Base-by-base conservation (phyloP, 2,329 filamentous ascomycete species). In the Pseudocercospora macadamiae region DNA sequence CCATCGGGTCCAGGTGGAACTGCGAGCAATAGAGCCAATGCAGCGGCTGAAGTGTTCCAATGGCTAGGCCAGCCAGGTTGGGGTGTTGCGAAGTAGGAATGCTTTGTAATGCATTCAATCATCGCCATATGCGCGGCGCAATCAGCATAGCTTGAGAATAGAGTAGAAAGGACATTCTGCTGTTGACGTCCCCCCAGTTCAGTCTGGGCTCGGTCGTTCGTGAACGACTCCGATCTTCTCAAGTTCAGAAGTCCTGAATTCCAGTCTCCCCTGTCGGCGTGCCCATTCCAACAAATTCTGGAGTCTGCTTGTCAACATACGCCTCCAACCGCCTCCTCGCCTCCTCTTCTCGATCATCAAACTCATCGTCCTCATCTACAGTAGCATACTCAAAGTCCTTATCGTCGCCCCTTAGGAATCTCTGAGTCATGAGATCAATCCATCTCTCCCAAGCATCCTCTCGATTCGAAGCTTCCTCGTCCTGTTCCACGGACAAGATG, bases 251-350 rank as follows among this genome's bases (percentile, higher is more conserved):
- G 62, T 82, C 79, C 55, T 80, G 78, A 49, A 81, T 72, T 9
- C 79, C 79, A 25, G 79, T 82, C 69, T 82, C 77, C 1, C 79
- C 79, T 7, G 61, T 72, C 18, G 68, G 66, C 71, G 63, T 48
- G 64, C 70, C 70, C 65, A 77, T 68, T 18, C 67, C 54, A 57
- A 34, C n/a, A 66, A 73, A 48, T 66, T 59, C 34, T 5, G 52
- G 66, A 67, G 66, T 90, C 87, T 77, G 96, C 89, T 4, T 86
- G 19, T 92, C 90, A 70, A 96, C 93, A 79, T 90, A 96, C 18
- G 81, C 82, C 34, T 96, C 90, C 73, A 93, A 82, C 12, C 79
- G 78, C 53, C 88, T 86, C n/a, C 80, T 76, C 62, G 82, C 81
- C 64, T 83, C 81, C 77, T 84, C 79, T 70, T 81, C 74, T 79